These are phyloP conservation scores for Sicyos edulis DNA, from an alignment of 306 rosid genomes.

Conservation along the genomic window DNA sequence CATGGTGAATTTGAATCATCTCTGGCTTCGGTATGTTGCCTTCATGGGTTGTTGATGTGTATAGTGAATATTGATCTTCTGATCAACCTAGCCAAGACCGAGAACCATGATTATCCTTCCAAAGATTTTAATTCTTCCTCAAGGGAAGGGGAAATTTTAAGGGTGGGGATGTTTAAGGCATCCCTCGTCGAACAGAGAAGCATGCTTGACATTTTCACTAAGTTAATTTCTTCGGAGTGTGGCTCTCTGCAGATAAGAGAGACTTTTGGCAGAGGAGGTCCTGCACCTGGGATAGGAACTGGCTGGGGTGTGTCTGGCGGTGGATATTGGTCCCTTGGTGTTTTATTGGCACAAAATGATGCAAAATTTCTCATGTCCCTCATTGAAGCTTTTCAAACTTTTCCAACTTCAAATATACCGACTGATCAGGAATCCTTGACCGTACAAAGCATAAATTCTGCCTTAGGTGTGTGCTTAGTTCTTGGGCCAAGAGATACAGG, in stretches of 20 bases:
- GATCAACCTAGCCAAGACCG: constrained; percentile 57
- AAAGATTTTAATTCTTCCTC: constrained; percentile 39
- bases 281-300: constrained; percentile 85
- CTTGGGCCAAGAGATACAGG: constrained; percentile 65
- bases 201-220: constrained; percentile 41
- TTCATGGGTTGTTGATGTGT: constrained; percentile 50
- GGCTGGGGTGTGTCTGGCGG: constrained; percentile 94
- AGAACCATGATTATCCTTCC: constrained; percentile 28
- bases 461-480: constrained; percentile 50
- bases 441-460: constrained; percentile 43
- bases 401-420: constrained; percentile 23
- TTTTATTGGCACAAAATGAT: constrained; percentile 58
- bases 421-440: constrained; percentile 41
- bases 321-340: constrained; percentile 74
- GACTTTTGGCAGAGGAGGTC: constrained; percentile 89
- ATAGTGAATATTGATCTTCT: constrained; percentile 44
- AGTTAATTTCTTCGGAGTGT: constrained; percentile 57
- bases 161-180: constrained; percentile 54
- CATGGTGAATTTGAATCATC: constrained; percentile 54
- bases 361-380: constrained; percentile 48
- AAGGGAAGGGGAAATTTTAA: constrained; percentile 60
- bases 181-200: constrained; percentile 48
- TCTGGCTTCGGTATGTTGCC: constrained; percentile 72
- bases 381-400: constrained; percentile 39
- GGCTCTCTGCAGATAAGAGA: constrained; percentile 49